Conservation (phyloP, 2,329 filamentous ascomycete species). For the Podosphaera fusca region DNA sequence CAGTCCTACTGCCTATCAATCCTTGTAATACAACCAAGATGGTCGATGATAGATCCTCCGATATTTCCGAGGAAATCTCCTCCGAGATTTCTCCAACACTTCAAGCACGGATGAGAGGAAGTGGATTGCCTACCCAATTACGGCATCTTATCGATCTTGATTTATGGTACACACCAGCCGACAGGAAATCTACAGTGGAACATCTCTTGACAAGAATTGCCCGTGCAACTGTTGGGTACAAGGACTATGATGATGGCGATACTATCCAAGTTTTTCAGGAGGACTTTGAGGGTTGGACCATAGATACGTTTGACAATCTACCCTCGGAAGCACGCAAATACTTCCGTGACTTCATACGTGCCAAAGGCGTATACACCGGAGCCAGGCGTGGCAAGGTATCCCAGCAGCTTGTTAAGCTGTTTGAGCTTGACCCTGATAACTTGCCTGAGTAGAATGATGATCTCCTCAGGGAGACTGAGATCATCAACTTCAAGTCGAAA, state of each 20-base stretch:
- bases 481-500: not conserved
- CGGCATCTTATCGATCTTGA: not conserved
- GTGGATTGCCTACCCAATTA: not conserved
- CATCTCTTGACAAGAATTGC: not conserved
- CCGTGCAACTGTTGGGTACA: not conserved
- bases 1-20: too few species aligned
- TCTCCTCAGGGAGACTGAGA: not conserved
- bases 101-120: not conserved
- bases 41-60: too few species aligned
- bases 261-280: not conserved
- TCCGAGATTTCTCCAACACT: not conserved
- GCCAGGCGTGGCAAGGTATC: too few species aligned
- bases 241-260: not conserved
- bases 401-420: too few species aligned
- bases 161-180: not conserved
- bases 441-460: not conserved
- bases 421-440: too few species aligned
- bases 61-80: not conserved
- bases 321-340: too few species aligned
- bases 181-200: not conserved
- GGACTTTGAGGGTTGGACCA: not conserved
- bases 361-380: too few species aligned
- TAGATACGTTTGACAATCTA: too few species aligned
- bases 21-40: too few species aligned
- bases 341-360: too few species aligned